Evolutionary conservation across 2,329 filamentous ascomycete genomes (phyloP).

Genomic region (Alternaria arbusti): DNA sequence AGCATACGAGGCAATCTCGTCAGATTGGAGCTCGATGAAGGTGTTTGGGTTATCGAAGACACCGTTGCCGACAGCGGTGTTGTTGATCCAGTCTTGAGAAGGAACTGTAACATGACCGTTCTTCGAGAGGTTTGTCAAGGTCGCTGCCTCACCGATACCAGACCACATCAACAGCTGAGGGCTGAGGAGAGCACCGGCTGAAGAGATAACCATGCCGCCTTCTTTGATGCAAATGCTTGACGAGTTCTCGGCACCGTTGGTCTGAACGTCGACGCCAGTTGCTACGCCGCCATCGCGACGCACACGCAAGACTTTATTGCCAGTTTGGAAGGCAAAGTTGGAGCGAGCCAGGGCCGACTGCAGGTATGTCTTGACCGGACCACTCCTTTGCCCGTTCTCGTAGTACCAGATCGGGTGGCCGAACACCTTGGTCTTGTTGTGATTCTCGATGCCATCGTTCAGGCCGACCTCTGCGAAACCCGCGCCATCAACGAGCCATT

Average conservation of each 20-base stretch:
- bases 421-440: constrained; percentile 56
- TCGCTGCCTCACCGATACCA: constrained; percentile 42
- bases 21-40: constrained; percentile 56
- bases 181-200: constrained; percentile 43
- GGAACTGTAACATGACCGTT: constrained; percentile 45
- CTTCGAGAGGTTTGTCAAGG: constrained; percentile 39
- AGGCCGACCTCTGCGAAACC: constrained; percentile 58
- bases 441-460: constrained; percentile 53
- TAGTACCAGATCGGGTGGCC: constrained; percentile 59
- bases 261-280: constrained; percentile 51
- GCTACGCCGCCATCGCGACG: constrained; percentile 50
- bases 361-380: constrained; percentile 58
- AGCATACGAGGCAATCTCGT: constrained; percentile 55
- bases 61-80: constrained; percentile 56
- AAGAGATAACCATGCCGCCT: constrained; percentile 39
- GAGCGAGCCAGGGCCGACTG: constrained; percentile 53
- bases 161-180: constrained; percentile 51
- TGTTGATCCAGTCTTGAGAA: constrained; percentile 57
- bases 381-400: constrained; percentile 57
- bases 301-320: constrained; percentile 55
- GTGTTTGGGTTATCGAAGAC: constrained; percentile 65
- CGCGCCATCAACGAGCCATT: constrained; percentile 59
- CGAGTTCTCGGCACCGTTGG: constrained; percentile 40
- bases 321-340: constrained; percentile 49
- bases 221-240: constrained; percentile 36